Conservation (phyloP, 2,329 filamentous ascomycete genomes). For the Phoma herbarum region DNA sequence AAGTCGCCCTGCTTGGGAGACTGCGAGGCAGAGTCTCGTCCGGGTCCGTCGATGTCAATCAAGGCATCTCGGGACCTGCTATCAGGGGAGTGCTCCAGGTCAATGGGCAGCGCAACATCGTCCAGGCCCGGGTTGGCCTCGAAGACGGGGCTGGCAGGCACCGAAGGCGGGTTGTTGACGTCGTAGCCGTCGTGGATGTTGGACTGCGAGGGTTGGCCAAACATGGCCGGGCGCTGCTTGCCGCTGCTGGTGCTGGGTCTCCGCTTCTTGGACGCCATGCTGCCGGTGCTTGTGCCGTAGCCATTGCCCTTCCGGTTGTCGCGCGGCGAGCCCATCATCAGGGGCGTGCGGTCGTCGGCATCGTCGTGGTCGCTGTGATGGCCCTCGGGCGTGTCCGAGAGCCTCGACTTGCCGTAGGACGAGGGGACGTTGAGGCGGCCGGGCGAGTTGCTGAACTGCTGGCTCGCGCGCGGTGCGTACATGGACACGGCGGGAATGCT, state of each 20-base stretch:
- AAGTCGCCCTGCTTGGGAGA: slow-evolving; percentile 42
- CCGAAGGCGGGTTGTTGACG: slow-evolving; percentile 72
- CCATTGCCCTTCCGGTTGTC: slow-evolving; percentile 43
- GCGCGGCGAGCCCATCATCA: slow-evolving; percentile 56
- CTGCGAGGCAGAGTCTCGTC: slow-evolving; percentile 54
- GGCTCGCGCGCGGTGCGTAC: slow-evolving; percentile 40
- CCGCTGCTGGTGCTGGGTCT: slow-evolving; percentile 37
- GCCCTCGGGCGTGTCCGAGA: slow-evolving; percentile 40
- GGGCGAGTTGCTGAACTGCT: slow-evolving; percentile 32
- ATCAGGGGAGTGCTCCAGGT: slow-evolving; percentile 56
- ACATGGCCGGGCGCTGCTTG: slow-evolving; percentile 38
- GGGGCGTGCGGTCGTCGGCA: slow-evolving; percentile 63
- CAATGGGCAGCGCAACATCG: slow-evolving; percentile 74
- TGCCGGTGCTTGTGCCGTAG: slow-evolving; percentile 46
- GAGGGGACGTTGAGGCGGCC: slow-evolving; percentile 28
- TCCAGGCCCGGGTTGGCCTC: slow-evolving; percentile 63
- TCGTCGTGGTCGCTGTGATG: slow-evolving; percentile 60
- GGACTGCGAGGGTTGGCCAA: slow-evolving; percentile 43
- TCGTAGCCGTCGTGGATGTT: slow-evolving; percentile 59
- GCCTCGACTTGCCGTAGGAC: slow-evolving; percentile 37
- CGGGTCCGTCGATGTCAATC: slow-evolving; percentile 64
- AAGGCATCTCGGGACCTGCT: slow-evolving; percentile 54
- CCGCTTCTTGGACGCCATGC: slow-evolving; percentile 20
- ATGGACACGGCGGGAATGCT: slow-evolving; percentile 53
- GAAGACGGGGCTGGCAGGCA: slow-evolving; percentile 66